Percentiles rank a stretch among this genome's conserved stretches.
Conservation (phyloP, 2,329 filamentous ascomycete species). For the Pyrenophora teres region DNA sequence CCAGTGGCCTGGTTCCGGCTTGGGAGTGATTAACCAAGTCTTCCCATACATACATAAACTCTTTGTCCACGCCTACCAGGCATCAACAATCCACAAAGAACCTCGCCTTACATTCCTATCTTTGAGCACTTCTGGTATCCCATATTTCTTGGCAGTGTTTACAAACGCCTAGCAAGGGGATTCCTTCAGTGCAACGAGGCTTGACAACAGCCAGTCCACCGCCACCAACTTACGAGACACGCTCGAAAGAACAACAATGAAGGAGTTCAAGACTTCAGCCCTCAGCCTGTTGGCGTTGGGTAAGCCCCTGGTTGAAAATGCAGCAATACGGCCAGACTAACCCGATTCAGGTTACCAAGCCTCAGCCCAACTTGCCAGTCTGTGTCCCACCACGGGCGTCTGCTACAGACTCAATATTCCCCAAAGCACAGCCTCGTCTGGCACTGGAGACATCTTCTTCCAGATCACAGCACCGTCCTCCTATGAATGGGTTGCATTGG, state of each 20-base stretch:
- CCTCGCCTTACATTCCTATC: not conserved
- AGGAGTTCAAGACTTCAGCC: conserved; percentile 16
- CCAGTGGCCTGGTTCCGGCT: conserved; percentile 3
- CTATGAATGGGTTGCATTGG: conserved; percentile 61
- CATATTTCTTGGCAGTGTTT: not conserved
- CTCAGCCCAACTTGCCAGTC: conserved; percentile 39
- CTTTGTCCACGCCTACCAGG: conserved; percentile 16
- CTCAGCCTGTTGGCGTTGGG: conserved; percentile 35
- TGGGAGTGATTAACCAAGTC: not conserved
- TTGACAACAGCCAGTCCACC: too few relatives aligned
- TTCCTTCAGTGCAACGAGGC: conserved; percentile 5
- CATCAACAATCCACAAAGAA: not conserved
- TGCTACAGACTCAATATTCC: conserved; percentile 62
- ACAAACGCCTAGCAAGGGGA: not conserved
- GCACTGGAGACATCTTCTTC: conserved; percentile 62
- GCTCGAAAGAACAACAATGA: conserved; percentile 11
- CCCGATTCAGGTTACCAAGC: conserved; percentile 27
- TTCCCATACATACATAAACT: conserved; percentile 13
- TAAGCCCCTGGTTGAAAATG: conserved; percentile 15
- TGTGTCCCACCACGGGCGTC: conserved; percentile 39
- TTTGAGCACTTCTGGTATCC: conserved; percentile 2
- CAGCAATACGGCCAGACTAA: conserved; percentile 15
- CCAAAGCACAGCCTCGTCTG: conserved; percentile 55
- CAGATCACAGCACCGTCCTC: conserved; percentile 60
- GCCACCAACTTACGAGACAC: too few relatives aligned